Conservation (phyloP, 345 rosid species). For the Populus deltoides region DNA sequence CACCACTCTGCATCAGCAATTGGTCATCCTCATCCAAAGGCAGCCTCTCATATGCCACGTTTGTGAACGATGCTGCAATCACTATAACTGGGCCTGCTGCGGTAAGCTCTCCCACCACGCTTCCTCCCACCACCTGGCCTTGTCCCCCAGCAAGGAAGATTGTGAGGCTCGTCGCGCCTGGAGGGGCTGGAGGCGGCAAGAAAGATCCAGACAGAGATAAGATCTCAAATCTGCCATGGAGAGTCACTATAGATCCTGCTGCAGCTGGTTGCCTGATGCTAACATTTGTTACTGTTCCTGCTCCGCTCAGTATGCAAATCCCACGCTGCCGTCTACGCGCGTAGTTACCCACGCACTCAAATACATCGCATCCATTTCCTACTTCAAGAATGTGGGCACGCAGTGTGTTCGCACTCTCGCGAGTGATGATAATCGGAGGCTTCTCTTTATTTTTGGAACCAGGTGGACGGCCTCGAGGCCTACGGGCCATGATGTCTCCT, state of each 20-base stretch:
- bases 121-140: constrained; percentile 94
- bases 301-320: constrained; percentile 79
- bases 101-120: constrained; percentile 84
- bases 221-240: constrained; percentile 92
- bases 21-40: constrained; percentile 90
- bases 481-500: constrained; percentile 44
- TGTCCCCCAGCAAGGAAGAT: constrained; percentile 82
- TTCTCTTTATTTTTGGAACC: constrained; percentile 92
- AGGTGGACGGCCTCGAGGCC: constrained; percentile 89
- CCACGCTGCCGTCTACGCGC: constrained; percentile 91
- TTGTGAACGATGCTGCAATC: constrained; percentile 85
- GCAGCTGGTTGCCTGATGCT: constrained; percentile 87
- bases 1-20: constrained; percentile 54
- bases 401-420: constrained; percentile 94
- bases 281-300: constrained; percentile 87
- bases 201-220: constrained; percentile 86
- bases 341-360: constrained; percentile 81
- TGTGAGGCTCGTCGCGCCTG: constrained; percentile 86
- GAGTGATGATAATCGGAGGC: constrained; percentile 87
- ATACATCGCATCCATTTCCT: constrained; percentile 82
- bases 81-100: constrained; percentile 95
- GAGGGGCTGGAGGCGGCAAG: constrained; percentile 95
- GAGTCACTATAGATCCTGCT: constrained; percentile 67
- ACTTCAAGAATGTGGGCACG: constrained; percentile 97
- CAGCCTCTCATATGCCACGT: constrained; percentile 89